Evolutionary conservation across 2,329 filamentous ascomycete species (phyloP), one percentile per base, ranked within the genome.

Genomic region (Thelonectria discophora): DNA sequence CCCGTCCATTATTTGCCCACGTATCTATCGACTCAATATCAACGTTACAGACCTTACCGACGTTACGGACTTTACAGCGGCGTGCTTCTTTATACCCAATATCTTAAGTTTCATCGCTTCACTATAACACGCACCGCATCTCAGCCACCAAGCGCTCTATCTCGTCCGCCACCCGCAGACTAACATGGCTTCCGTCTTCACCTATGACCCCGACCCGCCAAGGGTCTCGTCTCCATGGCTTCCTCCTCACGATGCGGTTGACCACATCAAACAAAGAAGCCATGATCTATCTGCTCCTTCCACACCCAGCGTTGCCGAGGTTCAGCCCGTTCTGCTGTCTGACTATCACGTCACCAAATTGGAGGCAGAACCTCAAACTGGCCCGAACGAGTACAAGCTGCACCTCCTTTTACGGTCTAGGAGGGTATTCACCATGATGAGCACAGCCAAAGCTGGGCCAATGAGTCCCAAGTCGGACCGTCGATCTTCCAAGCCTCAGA

Each of bases 311-410:
- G 18, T 75, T 75, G 55, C 60, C 10, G 52, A 62, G 48, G 55
- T 58, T 17, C 63, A 69, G 45, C 73, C 79, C 6, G 80, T 79
- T n/a, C 69, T 82, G 8, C 78, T 86, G 12, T 83, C 83, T 5
- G 85, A 90, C 57, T 89, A 87, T 74, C 86, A 84, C 1, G 86
- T 95, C 47, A 90, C 88, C 46, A 92, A 90, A 72, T 80, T 99
- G 15, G 90, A 94, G 65, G 90, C 94, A 12, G 95, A 99, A 76
- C 94, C 94, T 6, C 94, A 98, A 74, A 90, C 96, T 65, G 95
- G 95, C 0, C 93, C 95, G 17, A 96, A 92, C 0, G 95, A 99
- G 78, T 99, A 99, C 79, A 99, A 99, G 77, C 80, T 99, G 45
- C 95, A 98, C 78, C 82, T 99, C 6, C 84, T 98, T 7, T 80